Base-by-base conservation (phyloP, 352 stramenopile genomes). In the Phytophthora fragariae region DNA sequence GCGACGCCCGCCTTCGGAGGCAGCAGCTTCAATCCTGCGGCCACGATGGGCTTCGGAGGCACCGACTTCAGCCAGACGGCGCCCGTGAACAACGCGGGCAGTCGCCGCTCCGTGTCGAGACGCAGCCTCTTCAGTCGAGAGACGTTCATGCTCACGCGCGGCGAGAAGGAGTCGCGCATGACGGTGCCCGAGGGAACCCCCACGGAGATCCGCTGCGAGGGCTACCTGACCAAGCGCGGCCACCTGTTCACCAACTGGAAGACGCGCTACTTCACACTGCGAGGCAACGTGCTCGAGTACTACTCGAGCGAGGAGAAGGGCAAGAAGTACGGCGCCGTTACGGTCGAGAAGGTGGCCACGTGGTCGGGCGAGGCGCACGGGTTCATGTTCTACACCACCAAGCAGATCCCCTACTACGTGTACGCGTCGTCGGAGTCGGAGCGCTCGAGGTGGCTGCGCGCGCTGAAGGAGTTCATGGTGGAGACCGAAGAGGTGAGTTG, bases 231-330 rank as follows among this genome's bases (percentile, higher is more conserved):
- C 14, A 97, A 97, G 76, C 83, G 89, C 57, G 91, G 91, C 33
- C 91, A 97, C 75, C 81, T 96, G 73, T 95, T 96, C 56, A 97
- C 89, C 29, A 97, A 94, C 76, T 97, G 91, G 91, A 97, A 96
- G 76, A 97, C 90, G 65, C 86, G 91, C 24, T 97, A 95, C 77
- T 97, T 97, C 69, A 92, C 92, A 37, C 71, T 97, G 47, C 82
- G 88, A 21, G 85, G 86, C 10, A 92, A 95, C 35, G 84, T 94
- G 56, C 74, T 97, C 53, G 90, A 95, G 64, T 97, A 97, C 67
- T 97, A 94, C 50, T 83, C 88, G 2, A 82, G 85, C 46, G 90
- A 96, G 69, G 89, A 94, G 63, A 97, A 96, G 75, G 80, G 72
- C 39, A 96, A 96, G 70, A 89, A 89, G 49, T 94, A 96, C 55